A percentile compares a stretch with the other conserved stretches of the same genome.
These are phyloP conservation scores for Calonectria montana DNA, from an alignment of 2,329 filamentous ascomycete species.

Conservation along the genomic window DNA sequence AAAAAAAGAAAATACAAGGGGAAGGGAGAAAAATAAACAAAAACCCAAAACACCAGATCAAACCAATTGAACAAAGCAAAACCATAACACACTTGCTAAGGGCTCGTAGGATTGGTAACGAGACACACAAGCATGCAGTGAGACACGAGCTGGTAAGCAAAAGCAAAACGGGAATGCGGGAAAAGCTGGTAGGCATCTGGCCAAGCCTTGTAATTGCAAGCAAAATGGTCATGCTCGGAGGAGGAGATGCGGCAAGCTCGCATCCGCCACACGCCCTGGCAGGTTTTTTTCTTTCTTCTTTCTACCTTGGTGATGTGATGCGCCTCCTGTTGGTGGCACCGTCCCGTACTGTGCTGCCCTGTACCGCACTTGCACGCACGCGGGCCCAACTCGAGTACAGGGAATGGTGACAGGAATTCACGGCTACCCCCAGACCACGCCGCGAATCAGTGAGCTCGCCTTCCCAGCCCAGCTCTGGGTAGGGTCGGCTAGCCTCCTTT, in stretches of 20 bases:
- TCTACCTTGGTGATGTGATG: background rate
- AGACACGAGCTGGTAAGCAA: background rate
- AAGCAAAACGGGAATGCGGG: background rate
- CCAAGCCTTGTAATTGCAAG: background rate
- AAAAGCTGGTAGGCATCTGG: background rate
- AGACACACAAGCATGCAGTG: background rate
- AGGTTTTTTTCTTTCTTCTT: no score
- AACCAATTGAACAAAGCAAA: background rate
- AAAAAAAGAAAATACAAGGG: constrained; percentile 11
- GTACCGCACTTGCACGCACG: background rate
- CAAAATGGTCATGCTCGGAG: background rate
- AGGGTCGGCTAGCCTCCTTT: background rate
- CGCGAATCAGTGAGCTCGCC: background rate
- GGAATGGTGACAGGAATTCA: background rate
- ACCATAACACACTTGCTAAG: background rate
- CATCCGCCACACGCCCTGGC: background rate
- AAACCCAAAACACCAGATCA: background rate
- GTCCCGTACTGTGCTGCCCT: background rate
- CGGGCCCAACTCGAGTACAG: background rate
- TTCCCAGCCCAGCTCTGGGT: background rate
- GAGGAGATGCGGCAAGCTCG: background rate
- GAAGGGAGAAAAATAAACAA: background rate
- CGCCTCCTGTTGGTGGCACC: no score
- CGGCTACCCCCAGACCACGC: background rate
- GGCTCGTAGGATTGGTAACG: background rate